Base-by-base conservation (phyloP, 305 asterid species). In the Stenogyne calaminthoides region DNA sequence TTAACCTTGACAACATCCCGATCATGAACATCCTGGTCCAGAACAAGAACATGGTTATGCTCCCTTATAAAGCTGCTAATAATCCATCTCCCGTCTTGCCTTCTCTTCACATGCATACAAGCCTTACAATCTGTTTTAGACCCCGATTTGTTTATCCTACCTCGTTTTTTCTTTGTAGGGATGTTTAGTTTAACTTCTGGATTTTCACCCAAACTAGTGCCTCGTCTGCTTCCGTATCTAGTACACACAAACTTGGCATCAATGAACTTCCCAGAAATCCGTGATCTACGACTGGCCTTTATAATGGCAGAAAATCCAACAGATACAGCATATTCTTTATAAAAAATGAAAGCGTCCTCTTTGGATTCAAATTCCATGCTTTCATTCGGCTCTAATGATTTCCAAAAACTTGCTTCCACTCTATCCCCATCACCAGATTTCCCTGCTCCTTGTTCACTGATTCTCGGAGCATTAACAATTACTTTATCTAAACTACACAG, bases 121-220 rank as follows among this genome's bases (percentile, higher is more conserved):
- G 91, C 87, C 62, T 84, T 84, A 57, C 88, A 86, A 80, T 86
- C 91, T 34, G 88, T 84, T 86, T 86, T 86, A 16, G 83, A 77
- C 83, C 81, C 72, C 27, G 91, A 82, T 72, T 76, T 56, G 73
- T 77, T 86, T 54, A 72, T 75, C 67, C 91, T 80, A 39, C 88
- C 88, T 54, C 85, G 82, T 65, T 75, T 84, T 76, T 68, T 86
- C 83, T 76, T 84, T 57, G 25, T 67, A 37, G 83, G 69, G 69
- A 34, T 58, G 64, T 70, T 73, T 62, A 55, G 39, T 5, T 32
- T 32, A 4, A 32, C 36, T 32, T 73, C 78, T 16, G 78, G 10
- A 56, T 44, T 80, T 71, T 74, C 86, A 61, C 75, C 70, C 64
- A 25, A 69, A 70, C 67, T 32, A 25, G 75, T 47, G 69, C 57